Conservation (phyloP, 2,329 filamentous ascomycete species). For the Paecilomyces variotii region DNA sequence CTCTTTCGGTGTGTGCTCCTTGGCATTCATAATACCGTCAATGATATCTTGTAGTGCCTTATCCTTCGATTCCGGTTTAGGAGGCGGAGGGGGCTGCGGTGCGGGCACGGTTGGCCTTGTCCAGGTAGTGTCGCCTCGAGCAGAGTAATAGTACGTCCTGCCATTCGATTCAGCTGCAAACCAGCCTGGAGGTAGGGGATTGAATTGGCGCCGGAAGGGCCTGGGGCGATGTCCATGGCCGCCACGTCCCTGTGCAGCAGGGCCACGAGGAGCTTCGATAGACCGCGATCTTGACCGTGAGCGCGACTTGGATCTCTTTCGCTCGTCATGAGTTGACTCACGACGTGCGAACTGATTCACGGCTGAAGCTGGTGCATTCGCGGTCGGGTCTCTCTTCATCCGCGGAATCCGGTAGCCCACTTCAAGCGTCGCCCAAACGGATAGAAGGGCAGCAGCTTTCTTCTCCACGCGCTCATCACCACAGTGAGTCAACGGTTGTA, state of each 20-base stretch:
- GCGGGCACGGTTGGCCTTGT: conserved; percentile 64
- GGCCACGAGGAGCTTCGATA: conserved; percentile 37
- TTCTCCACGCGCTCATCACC: conserved; percentile 68
- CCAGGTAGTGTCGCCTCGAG: conserved; percentile 73
- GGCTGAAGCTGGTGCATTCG: conserved; percentile 41
- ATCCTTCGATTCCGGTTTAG: conserved; percentile 63
- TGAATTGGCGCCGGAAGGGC: conserved; percentile 48
- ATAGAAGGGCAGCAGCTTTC: conserved; percentile 63
- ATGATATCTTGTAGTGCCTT: conserved; percentile 77
- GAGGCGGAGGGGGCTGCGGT: conserved; percentile 51
- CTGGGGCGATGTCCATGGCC: conserved; percentile 52
- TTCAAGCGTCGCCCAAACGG: conserved; percentile 83
- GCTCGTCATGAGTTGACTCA: conserved; percentile 42
- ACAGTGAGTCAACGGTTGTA: conserved; percentile 59
- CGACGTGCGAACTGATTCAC: conserved; percentile 57
- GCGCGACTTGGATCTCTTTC: conserved; percentile 41
- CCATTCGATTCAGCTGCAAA: conserved; percentile 68
- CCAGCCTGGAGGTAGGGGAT: conserved; percentile 74
- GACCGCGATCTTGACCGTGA: conserved; percentile 43
- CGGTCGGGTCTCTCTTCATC: conserved; percentile 71
- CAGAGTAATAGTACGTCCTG: conserved; percentile 77
- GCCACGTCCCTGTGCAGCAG: conserved; percentile 39
- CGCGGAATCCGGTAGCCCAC: conserved; percentile 88
- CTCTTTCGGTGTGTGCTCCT: conserved; percentile 47
- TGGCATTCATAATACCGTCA: conserved; percentile 69